Evolutionary conservation across 2,329 filamentous ascomycete species (phyloP), one percentile per base, ranked within the genome.

Genomic region (Aureobasidium uvarum): DNA sequence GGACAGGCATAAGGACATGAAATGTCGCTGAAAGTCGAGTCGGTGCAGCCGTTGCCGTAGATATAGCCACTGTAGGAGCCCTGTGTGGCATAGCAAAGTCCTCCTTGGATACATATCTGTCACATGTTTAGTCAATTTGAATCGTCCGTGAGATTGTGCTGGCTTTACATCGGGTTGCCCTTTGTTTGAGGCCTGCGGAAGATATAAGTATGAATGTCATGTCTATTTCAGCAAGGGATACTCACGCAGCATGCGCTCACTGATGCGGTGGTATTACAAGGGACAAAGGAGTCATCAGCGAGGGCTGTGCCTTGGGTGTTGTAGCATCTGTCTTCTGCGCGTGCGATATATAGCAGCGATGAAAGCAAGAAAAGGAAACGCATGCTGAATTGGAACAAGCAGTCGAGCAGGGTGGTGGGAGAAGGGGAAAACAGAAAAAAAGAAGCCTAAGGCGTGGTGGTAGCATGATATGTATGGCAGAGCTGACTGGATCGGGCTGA

Each of bases 211-310:
- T 16, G 8, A 7, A 25, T 16, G 18, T 23, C 31, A 20, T 20
- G 33, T 13, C 13, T n/a, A 6, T 51, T 1, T 4, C 8, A 31
- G 11, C 14, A 31, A 6, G 16, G 18, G 7, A 8, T 7, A 52
- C 62, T 18, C n/a, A 64, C 62, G 18, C 62, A 64, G 33, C 62
- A 64, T 3, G 62, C 62, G 38, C 62, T 64, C 23, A 55, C 50
- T 20, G 28, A 8, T 38, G 50, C 62, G 16, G 41, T 39, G 6
- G 62, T 5, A 18, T 64, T 36, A 6, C 62, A 64, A 11, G 62
- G 48, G 18, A 43, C 36, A 20, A 46, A 64, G 16, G 58, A 62
- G 23, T 6, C 8, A 31, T 62, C 58, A 7, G 23, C n/a, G 18
- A 48, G 36, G 7, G 50, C 28, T 13, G 36, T 55, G 8, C 62